Base-by-base conservation (phyloP, 306 rosid species). In the Purshia tridentata region DNA sequence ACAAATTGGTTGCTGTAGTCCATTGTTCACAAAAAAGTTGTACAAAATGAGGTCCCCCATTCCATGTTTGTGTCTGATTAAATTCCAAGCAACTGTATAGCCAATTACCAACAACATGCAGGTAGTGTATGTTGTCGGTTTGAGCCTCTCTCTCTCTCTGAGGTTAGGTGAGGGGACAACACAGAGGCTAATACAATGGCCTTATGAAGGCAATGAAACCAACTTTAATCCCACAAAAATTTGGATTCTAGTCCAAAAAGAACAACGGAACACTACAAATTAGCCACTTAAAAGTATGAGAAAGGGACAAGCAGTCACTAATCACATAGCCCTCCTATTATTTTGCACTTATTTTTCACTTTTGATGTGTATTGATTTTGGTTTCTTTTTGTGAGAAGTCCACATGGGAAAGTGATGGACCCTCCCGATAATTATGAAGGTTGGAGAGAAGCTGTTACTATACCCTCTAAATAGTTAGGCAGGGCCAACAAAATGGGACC, bases 401-500 rank as follows among this genome's bases (percentile, higher is more conserved):
- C 92, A 72, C 85, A 77, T 80, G 83, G 81, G 68, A 71, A 67
- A 75, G 76, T 4, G 76, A 57, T 86, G 86, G 86, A 52, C 77
- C 71, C 69, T 42, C 55, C 51, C 56, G 60, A 60, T 67, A 73
- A 77, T 67, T 55, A 73, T 77, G 62, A 82, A 46, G 77, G 87
- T 87, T 86, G 92, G 88, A 83, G 89, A 84, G 62, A 81, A 79
- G 70, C 89, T 85, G 83, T 71, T 67, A 73, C 75, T 57, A 81
- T 78, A 60, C 54, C 80, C 75, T 72, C 76, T 64, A 45, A 50
- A 60, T 78, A 54, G 92, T 81, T 84, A 77, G 91, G 88, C 89
- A 81, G 66, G 55, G 54, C 85, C 91, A 89, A 81, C 85, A 67
- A 77, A 81, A 77, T 4, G 18, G 92, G 86, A 63, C 95, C 98